A percentile compares a stretch with the other conserved stretches of the same genome.
Conservation (phyloP, 495 filamentous ascomycete species). For the Choiromyces venosus region DNA sequence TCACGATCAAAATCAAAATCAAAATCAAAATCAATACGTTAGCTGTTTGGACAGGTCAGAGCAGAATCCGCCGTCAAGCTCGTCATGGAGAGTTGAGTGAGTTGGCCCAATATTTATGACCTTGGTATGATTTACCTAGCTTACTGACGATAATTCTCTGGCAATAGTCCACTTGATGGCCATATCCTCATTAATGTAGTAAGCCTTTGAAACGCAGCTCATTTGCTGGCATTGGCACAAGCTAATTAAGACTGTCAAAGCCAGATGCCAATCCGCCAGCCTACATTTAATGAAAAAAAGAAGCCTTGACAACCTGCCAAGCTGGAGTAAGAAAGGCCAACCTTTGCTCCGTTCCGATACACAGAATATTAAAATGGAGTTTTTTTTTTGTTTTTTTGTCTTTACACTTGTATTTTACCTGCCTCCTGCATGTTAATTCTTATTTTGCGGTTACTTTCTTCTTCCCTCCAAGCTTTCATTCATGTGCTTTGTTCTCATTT, state of each 20-base stretch:
- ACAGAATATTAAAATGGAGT: too few relatives aligned
- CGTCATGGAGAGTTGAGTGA: neutral
- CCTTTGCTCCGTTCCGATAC: neutral
- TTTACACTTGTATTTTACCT: neutral
- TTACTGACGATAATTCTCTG: neutral
- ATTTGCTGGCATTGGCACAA: neutral
- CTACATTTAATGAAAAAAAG: neutral
- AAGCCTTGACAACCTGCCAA: neutral
- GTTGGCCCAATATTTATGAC: neutral
- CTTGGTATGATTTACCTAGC: neutral
- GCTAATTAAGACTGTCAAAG: neutral
- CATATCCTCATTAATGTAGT: neutral
- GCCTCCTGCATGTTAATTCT: neutral
- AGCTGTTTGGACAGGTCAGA: neutral
- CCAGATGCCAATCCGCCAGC: neutral
- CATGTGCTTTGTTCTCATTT: neutral
- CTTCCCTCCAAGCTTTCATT: neutral
- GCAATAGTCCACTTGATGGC: neutral
- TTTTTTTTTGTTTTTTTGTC: neutral
- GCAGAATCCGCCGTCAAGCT: rapidly evolving
- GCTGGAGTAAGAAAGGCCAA: neutral
- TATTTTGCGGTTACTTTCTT: neutral
- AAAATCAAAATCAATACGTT: neutral
- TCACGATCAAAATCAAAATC: too few relatives aligned
- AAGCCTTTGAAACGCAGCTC: neutral